phyloP scores from a whole-genome alignment of 306 rosid species.

The Arachis stenosperma region DNA sequence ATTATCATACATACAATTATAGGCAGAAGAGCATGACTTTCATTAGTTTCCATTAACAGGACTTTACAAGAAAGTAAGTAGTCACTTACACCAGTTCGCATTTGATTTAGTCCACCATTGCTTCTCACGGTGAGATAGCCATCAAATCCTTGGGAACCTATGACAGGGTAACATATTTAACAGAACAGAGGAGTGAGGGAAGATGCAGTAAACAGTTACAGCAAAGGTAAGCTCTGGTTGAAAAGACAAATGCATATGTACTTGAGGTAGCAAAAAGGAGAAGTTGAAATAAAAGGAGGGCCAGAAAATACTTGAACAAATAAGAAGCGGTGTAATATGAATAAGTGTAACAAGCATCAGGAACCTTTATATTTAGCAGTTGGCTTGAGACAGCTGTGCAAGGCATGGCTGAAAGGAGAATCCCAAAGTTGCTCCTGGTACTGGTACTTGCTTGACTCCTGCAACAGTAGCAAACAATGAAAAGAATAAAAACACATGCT shows the following conservation, averaged over 20 bases:
- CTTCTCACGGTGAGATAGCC: conserved; percentile 81
- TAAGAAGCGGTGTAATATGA: neutral
- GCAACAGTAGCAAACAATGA: conserved; percentile 34
- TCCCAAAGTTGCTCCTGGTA: conserved; percentile 61
- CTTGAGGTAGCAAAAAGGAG: conserved; percentile 7
- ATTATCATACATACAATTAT: conserved; percentile 10
- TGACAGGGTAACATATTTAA: conserved; percentile 33
- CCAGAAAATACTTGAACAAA: conserved; percentile 24
- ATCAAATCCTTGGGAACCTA: conserved; percentile 66
- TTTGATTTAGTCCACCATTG: conserved; percentile 93
- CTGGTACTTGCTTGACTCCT: conserved; percentile 26
- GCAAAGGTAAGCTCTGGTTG: conserved; percentile 6
- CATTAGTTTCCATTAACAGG: neutral
- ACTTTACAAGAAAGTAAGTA: conserved; percentile 33
- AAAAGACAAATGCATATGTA: conserved; percentile 11
- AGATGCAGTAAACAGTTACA: conserved; percentile 19
- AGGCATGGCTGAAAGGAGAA: conserved; percentile 61
- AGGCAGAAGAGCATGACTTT: conserved; percentile 6
- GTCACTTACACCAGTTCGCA: conserved; percentile 93
- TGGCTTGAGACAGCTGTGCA: conserved; percentile 69
- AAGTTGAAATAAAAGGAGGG: neutral
- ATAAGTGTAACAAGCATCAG: conserved; percentile 11
- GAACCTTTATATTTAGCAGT: conserved; percentile 78
- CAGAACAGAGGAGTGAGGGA: neutral
- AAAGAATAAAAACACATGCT: neutral